Percentiles rank a stretch among this genome's conserved stretches.
These are phyloP conservation scores for Euphorbia peplus DNA, from an alignment of 345 rosid species.

Conservation along the genomic window DNA sequence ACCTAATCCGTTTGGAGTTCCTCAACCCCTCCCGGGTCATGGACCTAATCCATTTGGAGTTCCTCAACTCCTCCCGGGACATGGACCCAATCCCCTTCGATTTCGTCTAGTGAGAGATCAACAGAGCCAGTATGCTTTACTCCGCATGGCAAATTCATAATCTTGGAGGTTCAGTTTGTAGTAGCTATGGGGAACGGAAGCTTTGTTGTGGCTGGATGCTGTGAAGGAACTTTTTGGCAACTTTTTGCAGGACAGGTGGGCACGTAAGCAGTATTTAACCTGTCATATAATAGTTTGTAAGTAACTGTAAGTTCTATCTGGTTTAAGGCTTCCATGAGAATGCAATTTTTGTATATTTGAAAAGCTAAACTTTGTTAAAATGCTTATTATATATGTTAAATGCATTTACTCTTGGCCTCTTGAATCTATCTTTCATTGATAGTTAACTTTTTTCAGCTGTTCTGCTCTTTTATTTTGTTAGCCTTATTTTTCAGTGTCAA, in stretches of 20 bases:
- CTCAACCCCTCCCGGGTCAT: no score
- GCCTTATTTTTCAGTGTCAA: no score
- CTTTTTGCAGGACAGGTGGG: neutral
- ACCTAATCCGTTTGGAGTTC: slow-evolving; percentile 8
- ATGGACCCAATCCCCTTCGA: no score
- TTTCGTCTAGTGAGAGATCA: no score
- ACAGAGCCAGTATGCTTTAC: neutral
- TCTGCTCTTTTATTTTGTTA: no score
- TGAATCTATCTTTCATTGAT: neutral
- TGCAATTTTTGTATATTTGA: neutral
- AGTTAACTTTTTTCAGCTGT: no score
- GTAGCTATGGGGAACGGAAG: neutral
- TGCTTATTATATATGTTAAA: neutral
- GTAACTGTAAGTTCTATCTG: neutral
- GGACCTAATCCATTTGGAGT: no score
- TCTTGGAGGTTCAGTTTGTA: slow-evolving; percentile 29
- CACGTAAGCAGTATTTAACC: neutral
- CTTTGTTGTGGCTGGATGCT: neutral
- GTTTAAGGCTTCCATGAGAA: neutral
- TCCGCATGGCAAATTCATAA: slow-evolving; percentile 16
- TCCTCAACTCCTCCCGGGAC: no score
- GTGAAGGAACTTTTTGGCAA: neutral
- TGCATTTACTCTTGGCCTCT: neutral
- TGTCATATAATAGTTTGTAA: neutral
- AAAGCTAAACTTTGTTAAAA: neutral